These are phyloP conservation scores for Naganishia albida DNA, from an alignment of 1,284 basidiomycete species.

Conservation along the genomic window DNA sequence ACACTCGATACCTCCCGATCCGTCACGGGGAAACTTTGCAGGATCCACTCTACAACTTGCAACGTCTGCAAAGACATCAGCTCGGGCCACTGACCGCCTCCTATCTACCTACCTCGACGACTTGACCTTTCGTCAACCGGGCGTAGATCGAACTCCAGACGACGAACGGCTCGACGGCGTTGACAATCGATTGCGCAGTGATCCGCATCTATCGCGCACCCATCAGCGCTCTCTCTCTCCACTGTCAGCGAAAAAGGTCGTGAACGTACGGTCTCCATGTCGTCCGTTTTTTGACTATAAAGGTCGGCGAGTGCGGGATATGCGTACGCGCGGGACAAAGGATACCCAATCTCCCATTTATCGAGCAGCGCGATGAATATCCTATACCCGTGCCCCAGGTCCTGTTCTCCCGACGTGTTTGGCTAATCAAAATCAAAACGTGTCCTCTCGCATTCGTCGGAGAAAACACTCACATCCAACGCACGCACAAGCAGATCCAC, in stretches of 20 bases:
- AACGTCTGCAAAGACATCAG: background rate
- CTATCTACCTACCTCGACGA: background rate
- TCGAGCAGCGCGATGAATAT: conserved; percentile 93
- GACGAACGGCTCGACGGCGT: conserved; percentile 84
- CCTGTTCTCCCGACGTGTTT: background rate
- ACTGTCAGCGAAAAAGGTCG: conserved; percentile 30
- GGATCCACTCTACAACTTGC: conserved; percentile 45
- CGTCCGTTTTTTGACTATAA: conserved; percentile 9
- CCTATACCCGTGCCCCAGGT: conserved; percentile 74
- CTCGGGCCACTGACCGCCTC: background rate
- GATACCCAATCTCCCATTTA: conserved; percentile 91
- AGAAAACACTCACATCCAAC: too few relatives aligned
- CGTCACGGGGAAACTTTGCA: conserved; percentile 55
- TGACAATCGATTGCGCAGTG: conserved; percentile 86
- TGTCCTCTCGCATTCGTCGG: background rate
- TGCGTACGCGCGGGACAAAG: conserved; percentile 73
- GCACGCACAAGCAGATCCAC: too few relatives aligned
- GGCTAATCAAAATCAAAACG: background rate
- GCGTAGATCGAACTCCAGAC: conserved; percentile 77
- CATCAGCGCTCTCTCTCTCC: background rate
- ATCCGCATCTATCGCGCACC: conserved; percentile 43
- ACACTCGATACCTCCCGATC: conserved; percentile 55
- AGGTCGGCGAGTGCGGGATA: conserved; percentile 62
- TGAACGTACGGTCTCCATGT: conserved; percentile 32
- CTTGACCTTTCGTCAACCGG: conserved; percentile 53